These are phyloP conservation scores for Penicillium diatomitis DNA, from an alignment of 495 filamentous ascomycete species.

Conservation along the genomic window DNA sequence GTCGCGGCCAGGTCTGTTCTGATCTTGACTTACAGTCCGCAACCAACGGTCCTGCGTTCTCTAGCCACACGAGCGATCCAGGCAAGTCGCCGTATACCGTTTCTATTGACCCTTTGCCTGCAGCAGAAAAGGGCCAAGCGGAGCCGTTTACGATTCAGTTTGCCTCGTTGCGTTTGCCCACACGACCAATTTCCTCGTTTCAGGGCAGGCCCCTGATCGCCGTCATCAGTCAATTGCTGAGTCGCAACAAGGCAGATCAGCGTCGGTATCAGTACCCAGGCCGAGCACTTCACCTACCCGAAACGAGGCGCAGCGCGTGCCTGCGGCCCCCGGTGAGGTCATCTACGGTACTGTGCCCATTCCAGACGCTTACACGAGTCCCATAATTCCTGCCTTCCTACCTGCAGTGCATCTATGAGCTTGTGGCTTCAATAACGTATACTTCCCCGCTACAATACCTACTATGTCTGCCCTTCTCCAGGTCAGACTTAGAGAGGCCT, in stretches of 20 bases:
- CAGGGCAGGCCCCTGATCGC: conserved; percentile 69
- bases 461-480: too few species aligned
- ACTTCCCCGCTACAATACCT: too few species aligned
- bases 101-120: conserved; percentile 36
- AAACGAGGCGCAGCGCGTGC: conserved; percentile 27
- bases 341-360: conserved; percentile 45
- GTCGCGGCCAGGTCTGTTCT: conserved; percentile 84
- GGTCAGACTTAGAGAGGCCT: too few species aligned
- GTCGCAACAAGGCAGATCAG: conserved; percentile 48
- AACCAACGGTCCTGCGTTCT: conserved; percentile 85
- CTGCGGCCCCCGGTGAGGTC: conserved; percentile 40
- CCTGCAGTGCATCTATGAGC: conserved; percentile 18
- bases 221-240: conserved; percentile 70
- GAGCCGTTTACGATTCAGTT: conserved; percentile 33
- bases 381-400: conserved; percentile 32
- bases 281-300: conserved; percentile 13
- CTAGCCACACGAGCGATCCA: conserved; percentile 25
- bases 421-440: too few species aligned
- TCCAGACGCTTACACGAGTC: conserved; percentile 40
- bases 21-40: conserved; percentile 93
- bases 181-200: conserved; percentile 51
- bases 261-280: conserved; percentile 22
- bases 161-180: conserved; percentile 40
- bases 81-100: conserved; percentile 43
- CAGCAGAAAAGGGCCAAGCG: conserved; percentile 48